Evolutionary conservation across 495 filamentous ascomycete genomes (phyloP).

Genomic region (Podospora pseudoanserina): DNA sequence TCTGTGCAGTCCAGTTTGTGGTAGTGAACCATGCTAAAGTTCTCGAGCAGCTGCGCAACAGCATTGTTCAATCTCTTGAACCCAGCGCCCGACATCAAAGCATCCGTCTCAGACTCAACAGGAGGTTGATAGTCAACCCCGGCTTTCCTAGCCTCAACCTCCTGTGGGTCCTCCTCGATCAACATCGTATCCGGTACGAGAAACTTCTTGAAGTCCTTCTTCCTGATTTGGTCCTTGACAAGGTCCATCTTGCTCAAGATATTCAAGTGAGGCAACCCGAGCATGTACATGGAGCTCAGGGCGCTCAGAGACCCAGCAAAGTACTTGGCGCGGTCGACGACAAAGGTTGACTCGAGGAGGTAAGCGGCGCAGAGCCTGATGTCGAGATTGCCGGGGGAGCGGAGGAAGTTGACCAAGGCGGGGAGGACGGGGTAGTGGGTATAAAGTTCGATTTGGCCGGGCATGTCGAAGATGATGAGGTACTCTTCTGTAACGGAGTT

Average conservation of each 20-base stretch:
- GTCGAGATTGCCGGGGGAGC: slow-evolving; percentile 72
- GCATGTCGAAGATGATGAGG: slow-evolving; percentile 96
- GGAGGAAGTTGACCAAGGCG: slow-evolving; percentile 76
- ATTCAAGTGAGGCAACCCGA: slow-evolving; percentile 93
- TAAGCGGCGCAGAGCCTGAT: slow-evolving; percentile 93
- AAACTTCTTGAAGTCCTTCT: slow-evolving; percentile 81
- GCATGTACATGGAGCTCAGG: slow-evolving; percentile 98
- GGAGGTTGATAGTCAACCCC: slow-evolving; percentile 40
- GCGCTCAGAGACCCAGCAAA: slow-evolving; percentile 92
- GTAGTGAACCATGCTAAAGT: slow-evolving; percentile 96
- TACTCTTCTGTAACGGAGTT: slow-evolving; percentile 90
- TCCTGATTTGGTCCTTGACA: slow-evolving; percentile 74
- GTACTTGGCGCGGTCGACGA: slow-evolving; percentile 93
- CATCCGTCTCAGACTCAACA: slow-evolving; percentile 44
- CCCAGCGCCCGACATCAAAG: slow-evolving; percentile 71
- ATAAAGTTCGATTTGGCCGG: slow-evolving; percentile 97
- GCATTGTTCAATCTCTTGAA: slow-evolving; percentile 78
- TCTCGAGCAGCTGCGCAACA: slow-evolving; percentile 86
- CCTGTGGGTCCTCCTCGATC: slow-evolving; percentile 65
- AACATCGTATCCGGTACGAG: slow-evolving; percentile 75
- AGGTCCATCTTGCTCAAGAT: slow-evolving; percentile 97
- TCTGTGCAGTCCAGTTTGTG: slow-evolving; percentile 84
- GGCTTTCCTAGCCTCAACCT: slow-evolving; percentile 43
- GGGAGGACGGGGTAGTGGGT: slow-evolving; percentile 93
- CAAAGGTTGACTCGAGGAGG: slow-evolving; percentile 89